phyloP scores from a whole-genome alignment of 2,329 filamentous ascomycete genomes.

The Elsinoe fawcettii region DNA sequence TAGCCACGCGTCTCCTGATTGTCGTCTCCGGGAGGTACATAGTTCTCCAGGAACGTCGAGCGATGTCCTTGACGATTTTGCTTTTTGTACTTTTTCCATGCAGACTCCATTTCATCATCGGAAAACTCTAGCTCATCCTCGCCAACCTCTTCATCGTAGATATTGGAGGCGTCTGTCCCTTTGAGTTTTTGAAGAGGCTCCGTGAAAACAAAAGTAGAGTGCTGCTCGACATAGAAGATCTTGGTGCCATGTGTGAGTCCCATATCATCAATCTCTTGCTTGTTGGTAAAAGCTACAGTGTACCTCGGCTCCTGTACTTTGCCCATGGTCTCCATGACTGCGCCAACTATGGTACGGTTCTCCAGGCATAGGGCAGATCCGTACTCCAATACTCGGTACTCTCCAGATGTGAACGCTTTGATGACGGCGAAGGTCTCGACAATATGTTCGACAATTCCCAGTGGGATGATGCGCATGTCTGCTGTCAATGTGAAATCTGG shows the following conservation, averaged over 20 bases:
- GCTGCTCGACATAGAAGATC: slow-evolving; percentile 70
- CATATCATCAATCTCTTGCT: slow-evolving; percentile 58
- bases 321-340: slow-evolving; percentile 75
- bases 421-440: slow-evolving; percentile 74
- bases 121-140: slow-evolving; percentile 91
- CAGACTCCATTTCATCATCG: slow-evolving; percentile 85
- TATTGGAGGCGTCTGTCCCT: slow-evolving; percentile 87
- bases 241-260: slow-evolving; percentile 61
- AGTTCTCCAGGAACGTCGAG: not conserved
- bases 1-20: slow-evolving; percentile 22
- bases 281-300: slow-evolving; percentile 65
- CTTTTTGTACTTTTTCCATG: slow-evolving; percentile 31
- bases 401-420: slow-evolving; percentile 68
- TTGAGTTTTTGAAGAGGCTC: slow-evolving; percentile 70
- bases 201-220: slow-evolving; percentile 81
- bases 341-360: slow-evolving; percentile 69
- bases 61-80: slow-evolving; percentile 14
- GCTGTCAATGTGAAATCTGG: slow-evolving; percentile 71
- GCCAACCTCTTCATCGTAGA: slow-evolving; percentile 83
- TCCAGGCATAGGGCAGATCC: slow-evolving; percentile 76
- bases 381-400: slow-evolving; percentile 75
- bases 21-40: slow-evolving; percentile 20
- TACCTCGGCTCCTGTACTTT: slow-evolving; percentile 81
- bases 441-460: slow-evolving; percentile 68
- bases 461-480: slow-evolving; percentile 66